phyloP scores from a whole-genome alignment of 2,329 filamentous ascomycete species.

The Aurifilum marmelostoma region DNA sequence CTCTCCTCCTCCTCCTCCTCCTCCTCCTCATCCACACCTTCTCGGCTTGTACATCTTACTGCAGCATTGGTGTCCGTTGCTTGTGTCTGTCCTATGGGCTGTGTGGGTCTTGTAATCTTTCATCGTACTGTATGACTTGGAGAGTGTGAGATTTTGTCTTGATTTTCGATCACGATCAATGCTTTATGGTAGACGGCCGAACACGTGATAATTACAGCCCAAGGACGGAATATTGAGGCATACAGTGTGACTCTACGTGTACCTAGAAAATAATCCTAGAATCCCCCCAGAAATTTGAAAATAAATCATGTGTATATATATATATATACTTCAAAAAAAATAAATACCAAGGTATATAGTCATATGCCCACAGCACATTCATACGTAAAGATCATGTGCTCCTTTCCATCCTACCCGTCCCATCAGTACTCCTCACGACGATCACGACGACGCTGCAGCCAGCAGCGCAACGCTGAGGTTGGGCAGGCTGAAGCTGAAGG shows the following conservation, averaged over 20 bases:
- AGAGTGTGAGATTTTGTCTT: too few species aligned
- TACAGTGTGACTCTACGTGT: too few species aligned
- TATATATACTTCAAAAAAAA: too few species aligned
- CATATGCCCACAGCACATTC: not conserved
- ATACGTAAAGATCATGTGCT: not conserved
- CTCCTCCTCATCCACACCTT: too few species aligned
- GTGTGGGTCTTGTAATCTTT: not conserved
- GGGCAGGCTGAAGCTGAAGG: constrained; percentile 56
- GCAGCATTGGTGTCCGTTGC: not conserved
- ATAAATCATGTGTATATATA: too few species aligned
- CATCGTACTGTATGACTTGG: too few species aligned
- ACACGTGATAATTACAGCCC: too few species aligned
- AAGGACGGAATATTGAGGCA: too few species aligned
- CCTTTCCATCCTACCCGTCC: not conserved
- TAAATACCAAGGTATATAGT: not conserved
- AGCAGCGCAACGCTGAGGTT: constrained; percentile 60
- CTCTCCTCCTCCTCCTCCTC: not conserved
- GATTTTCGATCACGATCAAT: too few species aligned
- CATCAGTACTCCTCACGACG: not conserved
- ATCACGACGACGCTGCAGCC: constrained; percentile 41
- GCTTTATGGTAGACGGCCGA: too few species aligned
- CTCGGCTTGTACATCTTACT: not conserved
- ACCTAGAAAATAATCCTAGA: too few species aligned
- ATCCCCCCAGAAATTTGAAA: too few species aligned
- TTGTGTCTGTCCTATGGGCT: not conserved